These are phyloP conservation scores for Trametes meyenii DNA, from an alignment of 768 basidiomycete species.

Conservation along the genomic window DNA sequence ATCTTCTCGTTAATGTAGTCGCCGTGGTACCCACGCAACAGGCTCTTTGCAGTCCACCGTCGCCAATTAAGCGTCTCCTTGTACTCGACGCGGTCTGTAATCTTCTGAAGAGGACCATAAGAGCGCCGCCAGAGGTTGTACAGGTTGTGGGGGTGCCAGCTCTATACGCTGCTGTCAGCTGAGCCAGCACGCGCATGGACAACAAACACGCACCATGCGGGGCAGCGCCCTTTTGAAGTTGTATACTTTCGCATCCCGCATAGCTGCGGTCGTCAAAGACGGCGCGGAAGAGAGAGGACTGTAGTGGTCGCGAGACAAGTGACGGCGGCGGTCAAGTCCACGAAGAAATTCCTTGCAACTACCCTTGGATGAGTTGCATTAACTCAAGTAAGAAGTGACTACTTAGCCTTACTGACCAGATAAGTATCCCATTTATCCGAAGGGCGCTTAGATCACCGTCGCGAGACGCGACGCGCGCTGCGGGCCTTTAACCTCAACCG, in stretches of 20 bases:
- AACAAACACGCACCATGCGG: conserved; percentile 62
- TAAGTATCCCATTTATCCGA: background rate
- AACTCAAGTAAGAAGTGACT: background rate
- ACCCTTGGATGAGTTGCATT: background rate
- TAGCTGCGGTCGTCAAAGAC: conserved; percentile 28
- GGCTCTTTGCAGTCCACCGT: conserved; percentile 85
- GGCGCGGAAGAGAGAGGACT: conserved; percentile 9
- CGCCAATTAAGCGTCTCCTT: conserved; percentile 81
- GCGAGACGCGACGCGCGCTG: conserved; percentile 5
- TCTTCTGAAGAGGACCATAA: conserved; percentile 39
- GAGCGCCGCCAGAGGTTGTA: conserved; percentile 89
- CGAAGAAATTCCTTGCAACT: conserved; percentile 8
- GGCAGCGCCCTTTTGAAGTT: conserved; percentile 60
- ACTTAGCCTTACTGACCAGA: background rate
- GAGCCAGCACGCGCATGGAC: background rate
- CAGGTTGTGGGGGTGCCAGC: conserved; percentile 87
- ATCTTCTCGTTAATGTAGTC: conserved; percentile 91
- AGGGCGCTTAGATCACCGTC: background rate
- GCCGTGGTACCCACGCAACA: conserved; percentile 92
- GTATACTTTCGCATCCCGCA: conserved; percentile 54
- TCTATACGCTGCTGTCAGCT: conserved; percentile 46
- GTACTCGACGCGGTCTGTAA: conserved; percentile 37
- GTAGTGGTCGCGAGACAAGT: conserved; percentile 14
- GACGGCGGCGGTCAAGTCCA: conserved; percentile 6
- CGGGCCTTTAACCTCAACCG: conserved; percentile 9